Evolutionary conservation across 2,329 filamentous ascomycete genomes (phyloP), one percentile per base, ranked within the genome.

Genomic region (Pseudogymnoascus sp.): DNA sequence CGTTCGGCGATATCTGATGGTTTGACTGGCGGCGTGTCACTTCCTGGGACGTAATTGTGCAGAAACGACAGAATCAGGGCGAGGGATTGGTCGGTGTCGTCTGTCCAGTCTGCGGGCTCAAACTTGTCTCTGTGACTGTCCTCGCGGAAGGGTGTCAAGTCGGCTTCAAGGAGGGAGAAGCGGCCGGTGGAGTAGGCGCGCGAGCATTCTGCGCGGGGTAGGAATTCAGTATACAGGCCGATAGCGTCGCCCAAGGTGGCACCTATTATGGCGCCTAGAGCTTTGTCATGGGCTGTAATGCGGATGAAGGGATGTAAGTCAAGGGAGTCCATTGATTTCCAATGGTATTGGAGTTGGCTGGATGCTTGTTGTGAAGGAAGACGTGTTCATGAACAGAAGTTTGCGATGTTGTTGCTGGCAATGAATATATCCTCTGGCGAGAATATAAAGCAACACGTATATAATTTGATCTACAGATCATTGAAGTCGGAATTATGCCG

Each of bases 61-160:
- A 81, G 69, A 37, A 76, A 83, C 4, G 77, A 79, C 2, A 83
- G 74, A 2, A 83, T 68, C 62, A 79, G 77, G 0, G 83, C 70
- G 18, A 82, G 73, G 2, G 80, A 77, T 69, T 83, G 80, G 66
- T 83, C 81, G 0, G 81, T 83, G 69, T 83, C 81, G 65, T 84
- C 81, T 0, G 81, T 84, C 81, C 80, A 83, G 42, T 78, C 76
- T 23, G 77, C 75, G 0, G 73, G 68, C 2, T 70, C 68, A 37
- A 79, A 77, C 29, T 77, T 76, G 61, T 75, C 73, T 60, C 80
- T 74, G 67, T 82, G 80, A 4, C 71, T 67, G 67, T 82, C 80
- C n/a, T 73, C 70, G 16, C 75, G 71, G 65, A 77, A 77, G 0
- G 76, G 74, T 0, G 80, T 81, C 0, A 74, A 73, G 7, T 72